A percentile compares a stretch with the other conserved stretches of the same genome.
Evolutionary conservation across 257 asterid species (phyloP).

Genomic region (Leptodermis oblonga): DNA sequence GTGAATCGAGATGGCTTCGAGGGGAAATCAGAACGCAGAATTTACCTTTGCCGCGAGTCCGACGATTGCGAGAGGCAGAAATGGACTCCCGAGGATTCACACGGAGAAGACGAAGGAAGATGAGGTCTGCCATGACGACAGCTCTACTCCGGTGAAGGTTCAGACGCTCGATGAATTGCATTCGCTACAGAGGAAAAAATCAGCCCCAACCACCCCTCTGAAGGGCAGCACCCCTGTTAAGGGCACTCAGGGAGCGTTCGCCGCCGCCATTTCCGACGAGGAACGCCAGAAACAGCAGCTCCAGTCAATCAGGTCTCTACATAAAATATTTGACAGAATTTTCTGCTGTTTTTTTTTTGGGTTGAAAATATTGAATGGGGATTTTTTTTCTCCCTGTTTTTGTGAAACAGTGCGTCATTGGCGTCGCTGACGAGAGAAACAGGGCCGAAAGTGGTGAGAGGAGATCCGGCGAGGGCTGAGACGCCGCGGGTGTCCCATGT

Average conservation of each 20-base stretch:
- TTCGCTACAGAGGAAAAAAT: constrained; percentile 83
- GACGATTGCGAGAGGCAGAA: constrained; percentile 32
- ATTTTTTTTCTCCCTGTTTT: neutral
- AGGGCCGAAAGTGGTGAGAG: constrained; percentile 90
- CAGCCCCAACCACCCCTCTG: constrained; percentile 77
- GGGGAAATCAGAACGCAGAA: constrained; percentile 33
- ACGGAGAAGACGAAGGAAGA: constrained; percentile 49
- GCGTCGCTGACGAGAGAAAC: constrained; percentile 87
- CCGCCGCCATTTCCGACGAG: constrained; percentile 39
- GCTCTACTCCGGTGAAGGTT: constrained; percentile 68
- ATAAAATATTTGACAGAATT: neutral
- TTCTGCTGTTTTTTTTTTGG: neutral
- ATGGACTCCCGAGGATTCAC: constrained; percentile 60
- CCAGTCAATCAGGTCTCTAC: constrained; percentile 66
- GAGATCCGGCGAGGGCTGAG: constrained; percentile 69
- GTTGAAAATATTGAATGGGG: neutral
- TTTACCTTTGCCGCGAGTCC: constrained; percentile 43
- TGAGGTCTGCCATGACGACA: constrained; percentile 76
- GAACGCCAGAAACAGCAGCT: constrained; percentile 75
- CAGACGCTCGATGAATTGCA: constrained; percentile 77
- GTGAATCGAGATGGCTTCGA: constrained; percentile 16
- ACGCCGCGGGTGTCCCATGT: constrained; percentile 53
- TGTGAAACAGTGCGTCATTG: constrained; percentile 58
- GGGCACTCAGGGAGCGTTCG: constrained; percentile 41
- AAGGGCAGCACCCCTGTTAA: constrained; percentile 56